Base-by-base conservation (phyloP, 768 basidiomycete genomes). In the Cystofilobasidium capitatum region DNA sequence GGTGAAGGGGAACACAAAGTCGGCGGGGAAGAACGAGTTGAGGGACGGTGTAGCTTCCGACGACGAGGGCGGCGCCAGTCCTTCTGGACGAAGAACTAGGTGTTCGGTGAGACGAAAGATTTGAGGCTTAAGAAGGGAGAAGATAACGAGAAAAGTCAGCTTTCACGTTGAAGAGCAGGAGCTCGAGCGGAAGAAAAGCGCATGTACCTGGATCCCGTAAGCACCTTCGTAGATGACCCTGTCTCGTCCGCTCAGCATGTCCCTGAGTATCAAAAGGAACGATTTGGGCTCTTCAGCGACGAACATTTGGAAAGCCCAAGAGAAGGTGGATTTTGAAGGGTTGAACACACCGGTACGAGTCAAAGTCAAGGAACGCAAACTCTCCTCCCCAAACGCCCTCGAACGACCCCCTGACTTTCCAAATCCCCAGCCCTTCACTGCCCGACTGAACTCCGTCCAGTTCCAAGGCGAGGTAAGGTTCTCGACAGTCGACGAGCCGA, bases 311-410 rank as follows among this genome's bases (percentile, higher is more conserved):
- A 87, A 5, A 83, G 77, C 0, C 80, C 86, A 24, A 88, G 89
- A 9, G 82, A 80, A n/a, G 89, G 45, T 44, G 76, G 72, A 0
- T 79, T 79, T 26, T 74, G 75, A 13, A 80, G 22, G 31, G 40
- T 20, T 71, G 78, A 79, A 80, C 66, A 77, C 78, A 55, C 57
- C 78, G 80, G 66, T 93, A 80, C 26, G 82, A 82, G 29, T 87
- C 85, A 73, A 94, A 97, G 9, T 87, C 86, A 44, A 84, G 83
- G 75, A 96, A 97, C 71, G 69, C 71, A 67, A 76, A 76, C 39
- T 70, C 55, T 1, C 75, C 75, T 40, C 74, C 74, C 73, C 73
- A 75, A 26, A 69, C 69, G 6, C 75, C 75, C 6, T 64, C 45
- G 26, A 74, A 47, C n/a, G 63, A 51, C 10, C 71, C 68, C 1